Evolutionary conservation across 805 yeast genomes (phyloP).

Genomic region (Kluyveromyces dobzhanskii): DNA sequence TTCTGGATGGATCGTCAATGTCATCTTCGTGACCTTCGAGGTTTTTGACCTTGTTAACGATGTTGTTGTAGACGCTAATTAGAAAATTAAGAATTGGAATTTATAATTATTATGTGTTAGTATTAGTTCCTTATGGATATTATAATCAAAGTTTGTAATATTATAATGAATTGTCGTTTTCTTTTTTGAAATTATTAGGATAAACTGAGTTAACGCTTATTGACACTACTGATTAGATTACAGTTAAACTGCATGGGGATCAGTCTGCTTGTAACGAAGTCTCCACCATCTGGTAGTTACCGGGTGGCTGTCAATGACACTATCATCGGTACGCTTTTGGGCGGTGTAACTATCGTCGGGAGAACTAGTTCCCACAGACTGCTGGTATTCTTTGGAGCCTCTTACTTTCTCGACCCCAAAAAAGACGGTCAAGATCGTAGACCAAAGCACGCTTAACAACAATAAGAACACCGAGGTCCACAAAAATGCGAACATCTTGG

Average conservation of each 20-base stretch:
- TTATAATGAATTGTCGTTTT: too few species aligned
- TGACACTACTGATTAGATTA: too few species aligned
- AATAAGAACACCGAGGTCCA: constrained; percentile 38
- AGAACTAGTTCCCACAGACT: constrained; percentile 9
- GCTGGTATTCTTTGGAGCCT: not conserved
- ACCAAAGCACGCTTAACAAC: constrained; percentile 16
- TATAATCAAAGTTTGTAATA: too few species aligned
- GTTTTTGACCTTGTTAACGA: constrained; percentile 1
- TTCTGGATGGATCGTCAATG: not conserved
- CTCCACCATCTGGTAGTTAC: constrained; percentile 2
- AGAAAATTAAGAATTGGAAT: not conserved
- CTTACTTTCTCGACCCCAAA: constrained; percentile 6
- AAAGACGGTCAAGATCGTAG: constrained; percentile 10
- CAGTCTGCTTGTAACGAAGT: not conserved
- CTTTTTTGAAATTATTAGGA: not conserved
- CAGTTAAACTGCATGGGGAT: not conserved
- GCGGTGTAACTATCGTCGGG: constrained; percentile 9
- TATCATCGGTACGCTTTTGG: constrained; percentile 13
- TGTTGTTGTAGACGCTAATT: constrained; percentile 1
- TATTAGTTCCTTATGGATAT: not conserved
- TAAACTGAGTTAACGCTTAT: not conserved
- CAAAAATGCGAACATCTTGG: constrained; percentile 46
- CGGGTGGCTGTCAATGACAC: not conserved
- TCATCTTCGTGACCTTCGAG: not conserved
- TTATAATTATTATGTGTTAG: constrained; percentile 1